Evolutionary conservation across 2,329 filamentous ascomycete genomes (phyloP), one percentile per base, ranked within the genome.

Genomic region (Aspergillus brasiliensis): DNA sequence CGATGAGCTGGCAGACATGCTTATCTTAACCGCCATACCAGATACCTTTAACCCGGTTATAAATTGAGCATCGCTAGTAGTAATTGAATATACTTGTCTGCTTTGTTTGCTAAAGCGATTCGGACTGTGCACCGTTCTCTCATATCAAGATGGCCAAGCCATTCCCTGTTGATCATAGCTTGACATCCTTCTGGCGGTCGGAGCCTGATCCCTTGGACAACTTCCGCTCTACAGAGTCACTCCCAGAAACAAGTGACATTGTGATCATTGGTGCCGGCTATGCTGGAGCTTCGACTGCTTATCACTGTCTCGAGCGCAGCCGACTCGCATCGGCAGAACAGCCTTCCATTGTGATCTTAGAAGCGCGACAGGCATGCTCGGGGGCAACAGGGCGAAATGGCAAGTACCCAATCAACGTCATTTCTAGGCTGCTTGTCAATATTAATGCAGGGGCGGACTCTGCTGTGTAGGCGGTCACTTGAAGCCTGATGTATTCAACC

Each of bases 241-340:
- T 82, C 0, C 80, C 80, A 0, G 49, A 65, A 3, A 53, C 74
- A 27, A 70, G 67, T n/a, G 79, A 82, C 46, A 74, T 83, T 56
- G 72, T 76, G 7, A 74, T 83, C 19, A 72, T 82, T 3, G 81
- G 81, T 0, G 75, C 77, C 5, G 81, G 81, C 0, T 80, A 76
- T 57, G 73, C 80, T 0, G 81, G 81, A 0, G 74, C 74, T 0
- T 75, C 78, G 0, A 70, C 77, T 1, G 75, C 75, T 0, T 76
- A 80, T 55, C 75, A 82, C 64, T 73, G 77, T n/a, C 61, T 78
- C 2, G 55, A 69, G 1, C 64, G 65, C 25, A 62, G 64, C 8
- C 51, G 40, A 23, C 40, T 62, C 37, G 47, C 54, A 3, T 59
- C 56, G 1, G 19, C 42, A 37, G 7, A 44, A 15, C 58, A 57